Evolutionary conservation across 768 basidiomycete species (phyloP).

Genomic region (Rossbeevera mucosa): DNA sequence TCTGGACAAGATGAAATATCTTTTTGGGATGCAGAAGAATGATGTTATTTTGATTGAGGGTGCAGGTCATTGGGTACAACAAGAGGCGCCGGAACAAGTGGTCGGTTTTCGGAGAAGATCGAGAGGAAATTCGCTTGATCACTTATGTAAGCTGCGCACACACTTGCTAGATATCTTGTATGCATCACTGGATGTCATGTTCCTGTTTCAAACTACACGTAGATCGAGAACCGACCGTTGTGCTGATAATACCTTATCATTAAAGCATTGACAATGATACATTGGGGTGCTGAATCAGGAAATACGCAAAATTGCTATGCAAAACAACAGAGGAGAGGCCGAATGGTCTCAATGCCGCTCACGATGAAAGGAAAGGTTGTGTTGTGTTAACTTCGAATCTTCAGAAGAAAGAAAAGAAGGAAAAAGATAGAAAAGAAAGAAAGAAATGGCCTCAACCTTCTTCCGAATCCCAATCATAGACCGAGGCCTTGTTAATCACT

Average conservation of each 20-base stretch:
- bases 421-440: background rate
- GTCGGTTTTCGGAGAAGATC: constrained; percentile 38
- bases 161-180: background rate
- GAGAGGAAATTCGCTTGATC: background rate
- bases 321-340: constrained; percentile 22
- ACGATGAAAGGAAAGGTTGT: constrained; percentile 2
- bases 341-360: constrained; percentile 4
- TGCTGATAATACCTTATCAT: constrained; percentile 18
- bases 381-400: constrained; percentile 6
- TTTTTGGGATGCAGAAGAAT: constrained; percentile 35
- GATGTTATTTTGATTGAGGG: constrained; percentile 50
- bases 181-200: background rate
- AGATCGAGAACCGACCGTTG: constrained; percentile 5
- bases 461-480: background rate
- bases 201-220: constrained; percentile 13
- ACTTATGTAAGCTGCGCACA: background rate
- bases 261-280: constrained; percentile 19
- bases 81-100: constrained; percentile 46
- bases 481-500: background rate
- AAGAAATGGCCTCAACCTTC: background rate
- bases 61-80: constrained; percentile 64
- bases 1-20: constrained; percentile 38
- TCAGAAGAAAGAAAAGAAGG: background rate
- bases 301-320: constrained; percentile 14
- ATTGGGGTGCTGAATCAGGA: constrained; percentile 19